Base-by-base conservation (phyloP, 306 rosid species). In the Lathyrus sativus region DNA sequence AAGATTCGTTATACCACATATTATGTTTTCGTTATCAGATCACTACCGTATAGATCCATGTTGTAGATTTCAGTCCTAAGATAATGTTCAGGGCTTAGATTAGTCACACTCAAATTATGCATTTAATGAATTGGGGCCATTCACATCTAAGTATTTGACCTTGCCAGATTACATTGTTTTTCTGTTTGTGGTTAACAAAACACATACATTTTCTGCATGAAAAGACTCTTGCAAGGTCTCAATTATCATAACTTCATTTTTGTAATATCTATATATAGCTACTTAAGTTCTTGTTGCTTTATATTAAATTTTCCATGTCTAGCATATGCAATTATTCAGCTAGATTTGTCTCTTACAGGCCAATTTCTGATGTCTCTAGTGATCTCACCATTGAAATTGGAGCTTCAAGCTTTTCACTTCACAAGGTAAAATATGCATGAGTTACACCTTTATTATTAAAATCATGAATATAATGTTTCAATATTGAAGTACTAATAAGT, bases 301-400 rank as follows among this genome's bases (percentile, higher is more conserved):
- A 17, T 29, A 53, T 49, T 29, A 15, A 46, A 46, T 24, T 72
- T 63, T 72, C 73, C 75, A 68, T 78, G 78, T 63, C 79, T 72
- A 45, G 56, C 37, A 62, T 57, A 60, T 57, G 74, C 74, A 62
- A 62, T 67, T 42, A 70, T 81, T 77, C 76, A 71, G 67, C 68
- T 9, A 66, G 45, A 33, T 81, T 70, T 72, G 26, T 61, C 4
- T 78, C 35, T 81, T 81, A 60, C 96, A 95, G 99, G 99, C 97
- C 99, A 15, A 88, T 95, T 57, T 95, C 99, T 49, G 99, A 95
- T 77, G 97, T 90, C 57, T 85, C 99, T 38, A 95, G 96, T 61
- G 99, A 95, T 78, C 91, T 95, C 61, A 83, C 83, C 41, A 73
- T 95, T 0, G 99, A 95, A 82, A 82, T 95, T 3, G 99, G 96